Evolutionary conservation across 1,139 yeast genomes (phyloP), one percentile per base, ranked within the genome.

Genomic region (Meyerozyma guilliermondii): DNA sequence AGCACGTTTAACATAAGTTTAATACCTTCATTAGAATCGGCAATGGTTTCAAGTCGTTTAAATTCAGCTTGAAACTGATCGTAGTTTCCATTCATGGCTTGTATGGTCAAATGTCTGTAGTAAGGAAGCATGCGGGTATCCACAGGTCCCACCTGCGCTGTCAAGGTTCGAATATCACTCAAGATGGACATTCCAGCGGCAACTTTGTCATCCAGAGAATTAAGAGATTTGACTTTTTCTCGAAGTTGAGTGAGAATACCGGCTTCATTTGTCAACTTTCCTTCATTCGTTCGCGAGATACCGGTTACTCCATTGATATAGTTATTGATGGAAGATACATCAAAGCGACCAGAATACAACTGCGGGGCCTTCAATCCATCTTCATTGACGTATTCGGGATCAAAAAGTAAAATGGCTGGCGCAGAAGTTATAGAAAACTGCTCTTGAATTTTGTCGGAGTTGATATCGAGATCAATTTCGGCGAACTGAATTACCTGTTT

Each of bases 341-440:
- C 58, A 42, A 81, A 67, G 13, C 66, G 70, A 2, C 79, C 80
- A 37, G 55, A 52, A 49, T 66, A 75, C 24, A 51, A 37, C 14
- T 59, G 54, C 33, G 81, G 81, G 11, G 64, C 59, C 18, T 68
- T 65, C 36, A 68, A 59, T 7, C 72, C 74, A 36, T 68, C 73
- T 20, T 60, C 65, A 33, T 55, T 56, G 3, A 43, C 35, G 16
- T 46, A 23, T 5, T 43, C 31, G 1, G 70, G 65, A 43, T 62
- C 66, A 52, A 83, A 73, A 44, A 65, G 74, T 34, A 81, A 52
- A 22, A 83, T 60, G 2, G 83, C 72, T 11, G 91, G 92, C 55
- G 68, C 74, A 3, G 66, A 62, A 7, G 60, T 50, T 42, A 83
- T 60, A 1, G 63, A 67, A 56, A 68, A 82, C 47, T 64, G 67